A percentile compares a stretch with the other conserved stretches of the same genome.
These are phyloP conservation scores for Fusarium concolor DNA, from an alignment of 2,329 filamentous ascomycete species.

Conservation along the genomic window DNA sequence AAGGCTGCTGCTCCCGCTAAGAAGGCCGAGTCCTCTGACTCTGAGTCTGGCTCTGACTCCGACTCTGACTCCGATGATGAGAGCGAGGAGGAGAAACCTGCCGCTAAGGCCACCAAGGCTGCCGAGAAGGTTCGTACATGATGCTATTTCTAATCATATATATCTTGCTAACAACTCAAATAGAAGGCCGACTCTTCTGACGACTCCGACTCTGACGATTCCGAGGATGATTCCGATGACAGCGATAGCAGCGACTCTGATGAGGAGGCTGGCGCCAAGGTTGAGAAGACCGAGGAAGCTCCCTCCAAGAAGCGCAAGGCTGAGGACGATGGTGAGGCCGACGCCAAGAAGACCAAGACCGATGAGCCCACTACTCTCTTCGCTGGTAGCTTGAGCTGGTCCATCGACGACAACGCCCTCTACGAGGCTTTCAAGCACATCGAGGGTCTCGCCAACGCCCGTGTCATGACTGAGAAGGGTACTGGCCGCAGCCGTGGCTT, in stretches of 20 bases:
- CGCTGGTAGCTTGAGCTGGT: slow-evolving; percentile 91
- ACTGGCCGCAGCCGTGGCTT: slow-evolving; percentile 89
- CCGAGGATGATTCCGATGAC: slow-evolving; percentile 49
- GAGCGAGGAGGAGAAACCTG: slow-evolving; percentile 53
- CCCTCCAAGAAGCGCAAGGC: slow-evolving; percentile 62
- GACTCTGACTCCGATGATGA: slow-evolving; percentile 54
- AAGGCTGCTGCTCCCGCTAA: slow-evolving; percentile 39
- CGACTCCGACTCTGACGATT: slow-evolving; percentile 51
- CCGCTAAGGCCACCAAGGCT: slow-evolving; percentile 44
- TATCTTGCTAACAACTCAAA: slow-evolving; percentile 32
- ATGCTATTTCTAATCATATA: background rate
- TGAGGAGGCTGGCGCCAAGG: slow-evolving; percentile 51
- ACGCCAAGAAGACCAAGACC: slow-evolving; percentile 76
- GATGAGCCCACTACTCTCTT: slow-evolving; percentile 76
- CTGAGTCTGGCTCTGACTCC: slow-evolving; percentile 54
- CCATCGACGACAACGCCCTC: slow-evolving; percentile 85
- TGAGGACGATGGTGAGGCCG: slow-evolving; percentile 59
- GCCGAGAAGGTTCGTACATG: slow-evolving; percentile 48
- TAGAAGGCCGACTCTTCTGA: slow-evolving; percentile 48
- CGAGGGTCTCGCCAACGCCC: slow-evolving; percentile 76
- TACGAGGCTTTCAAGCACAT: slow-evolving; percentile 84
- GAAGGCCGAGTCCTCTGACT: slow-evolving; percentile 45
- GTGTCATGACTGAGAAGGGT: slow-evolving; percentile 86
- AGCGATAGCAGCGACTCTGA: slow-evolving; percentile 52
- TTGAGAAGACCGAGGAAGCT: slow-evolving; percentile 53